phyloP scores from a whole-genome alignment of 805 yeast genomes.

The Lachancea sp. region DNA sequence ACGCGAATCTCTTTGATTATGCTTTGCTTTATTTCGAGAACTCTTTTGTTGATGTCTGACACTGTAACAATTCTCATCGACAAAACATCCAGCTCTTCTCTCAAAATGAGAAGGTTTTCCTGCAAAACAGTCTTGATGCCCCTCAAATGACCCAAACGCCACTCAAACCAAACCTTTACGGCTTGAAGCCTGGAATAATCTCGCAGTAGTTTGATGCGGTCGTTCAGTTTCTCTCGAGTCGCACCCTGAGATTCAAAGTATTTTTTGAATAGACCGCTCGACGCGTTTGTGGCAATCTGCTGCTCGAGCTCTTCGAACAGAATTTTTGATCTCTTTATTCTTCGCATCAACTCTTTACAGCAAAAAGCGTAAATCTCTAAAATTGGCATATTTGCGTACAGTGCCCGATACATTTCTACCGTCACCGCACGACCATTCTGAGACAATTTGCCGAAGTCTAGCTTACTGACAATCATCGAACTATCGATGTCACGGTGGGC shows the following conservation, averaged over 20 bases:
- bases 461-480: background rate
- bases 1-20: slow-evolving; percentile 20
- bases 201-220: slow-evolving; percentile 46
- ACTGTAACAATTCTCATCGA: slow-evolving; percentile 11
- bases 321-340: slow-evolving; percentile 43
- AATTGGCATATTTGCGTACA: slow-evolving; percentile 26
- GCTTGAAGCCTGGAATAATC: slow-evolving; percentile 48
- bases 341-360: slow-evolving; percentile 46
- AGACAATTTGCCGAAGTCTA: background rate
- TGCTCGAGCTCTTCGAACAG: slow-evolving; percentile 43
- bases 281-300: slow-evolving; percentile 38
- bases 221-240: slow-evolving; percentile 38
- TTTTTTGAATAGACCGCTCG: slow-evolving; percentile 45
- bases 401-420: slow-evolving; percentile 13
- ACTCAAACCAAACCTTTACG: slow-evolving; percentile 52
- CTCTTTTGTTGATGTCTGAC: slow-evolving; percentile 9
- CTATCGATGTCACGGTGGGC: slow-evolving; percentile 6
- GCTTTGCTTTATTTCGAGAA: slow-evolving; percentile 14
- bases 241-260: slow-evolving; percentile 38
- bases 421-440: background rate
- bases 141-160: slow-evolving; percentile 49
- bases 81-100: slow-evolving; percentile 23
- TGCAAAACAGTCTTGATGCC: slow-evolving; percentile 36
- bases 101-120: slow-evolving; percentile 23
- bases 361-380: slow-evolving; percentile 47